Evolutionary conservation across 2,329 filamentous ascomycete species (phyloP).

Genomic region (Apiospora malaysiana): DNA sequence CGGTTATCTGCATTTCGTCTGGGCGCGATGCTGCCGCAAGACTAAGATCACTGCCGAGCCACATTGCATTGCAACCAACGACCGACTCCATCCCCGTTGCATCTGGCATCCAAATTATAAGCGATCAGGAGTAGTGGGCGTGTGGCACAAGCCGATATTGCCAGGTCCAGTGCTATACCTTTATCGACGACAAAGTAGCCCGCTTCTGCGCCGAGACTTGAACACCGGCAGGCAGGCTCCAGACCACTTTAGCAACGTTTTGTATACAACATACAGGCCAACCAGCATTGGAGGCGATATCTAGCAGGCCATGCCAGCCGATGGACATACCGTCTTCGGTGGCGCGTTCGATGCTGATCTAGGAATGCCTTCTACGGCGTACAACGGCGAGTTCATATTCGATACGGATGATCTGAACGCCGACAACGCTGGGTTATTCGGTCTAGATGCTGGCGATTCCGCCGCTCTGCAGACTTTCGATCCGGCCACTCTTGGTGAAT

Average conservation of each 20-base stretch:
- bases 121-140: background rate
- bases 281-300: background rate
- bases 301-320: slow-evolving; percentile 24
- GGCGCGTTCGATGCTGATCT: slow-evolving; percentile 25
- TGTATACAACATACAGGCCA: background rate
- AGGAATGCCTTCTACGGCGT: slow-evolving; percentile 26
- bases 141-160: slow-evolving; percentile 64
- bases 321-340: slow-evolving; percentile 23
- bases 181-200: background rate
- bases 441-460: slow-evolving; percentile 17
- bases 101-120: background rate
- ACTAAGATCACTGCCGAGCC: slow-evolving; percentile 27
- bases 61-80: slow-evolving; percentile 9
- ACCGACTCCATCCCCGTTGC: background rate
- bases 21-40: slow-evolving; percentile 63
- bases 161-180: slow-evolving; percentile 60
- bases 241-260: background rate
- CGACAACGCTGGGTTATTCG: slow-evolving; percentile 17
- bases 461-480: slow-evolving; percentile 23
- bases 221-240: background rate
- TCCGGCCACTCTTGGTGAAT: slow-evolving; percentile 27
- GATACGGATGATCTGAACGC: slow-evolving; percentile 24
- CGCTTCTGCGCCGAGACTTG: background rate
- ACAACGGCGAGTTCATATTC: slow-evolving; percentile 25
- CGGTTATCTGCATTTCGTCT: slow-evolving; percentile 24